A percentile compares a stretch with the other conserved stretches of the same genome.
Evolutionary conservation across 139 green algal species (phyloP).

Genomic region (Desmodesmus armatus): DNA sequence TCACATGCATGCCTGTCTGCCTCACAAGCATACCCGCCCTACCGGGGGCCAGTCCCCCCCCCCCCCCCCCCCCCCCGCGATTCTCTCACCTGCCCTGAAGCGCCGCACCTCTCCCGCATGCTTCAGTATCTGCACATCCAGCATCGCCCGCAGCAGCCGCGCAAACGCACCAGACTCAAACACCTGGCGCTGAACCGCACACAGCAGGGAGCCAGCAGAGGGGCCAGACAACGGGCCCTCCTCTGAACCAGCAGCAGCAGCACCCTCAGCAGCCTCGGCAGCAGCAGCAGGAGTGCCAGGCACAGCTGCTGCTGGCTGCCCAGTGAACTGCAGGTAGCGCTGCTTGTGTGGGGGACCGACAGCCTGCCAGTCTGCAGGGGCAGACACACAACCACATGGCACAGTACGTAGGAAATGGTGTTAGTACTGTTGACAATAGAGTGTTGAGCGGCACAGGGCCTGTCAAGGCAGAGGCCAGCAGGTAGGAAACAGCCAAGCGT

Average conservation of each 20-base stretch:
- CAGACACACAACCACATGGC: not conserved
- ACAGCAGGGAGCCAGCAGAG: constrained; percentile 54
- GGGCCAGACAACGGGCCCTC: too few relatives aligned
- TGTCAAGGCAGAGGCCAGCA: too few relatives aligned
- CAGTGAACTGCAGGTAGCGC: constrained; percentile 76
- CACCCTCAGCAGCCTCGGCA: constrained; percentile 6
- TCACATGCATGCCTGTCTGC: too few relatives aligned
- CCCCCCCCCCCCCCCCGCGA: too few relatives aligned
- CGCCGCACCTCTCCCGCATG: constrained; percentile 71
- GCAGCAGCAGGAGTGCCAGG: not conserved
- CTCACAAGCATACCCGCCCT: too few relatives aligned
- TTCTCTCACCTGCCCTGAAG: constrained; percentile 73
- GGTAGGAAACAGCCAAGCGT: too few relatives aligned
- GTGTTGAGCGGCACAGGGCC: too few relatives aligned
- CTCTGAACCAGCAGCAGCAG: not conserved
- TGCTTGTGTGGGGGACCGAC: constrained; percentile 88
- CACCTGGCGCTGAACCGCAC: constrained; percentile 50
- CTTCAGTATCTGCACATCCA: constrained; percentile 60
- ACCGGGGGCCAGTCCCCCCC: too few relatives aligned
- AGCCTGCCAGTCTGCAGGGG: constrained; percentile 61
- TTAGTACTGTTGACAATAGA: too few relatives aligned
- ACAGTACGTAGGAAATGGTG: too few relatives aligned
- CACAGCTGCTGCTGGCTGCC: constrained; percentile 15
- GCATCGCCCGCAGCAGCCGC: constrained; percentile 72
- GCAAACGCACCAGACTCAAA: constrained; percentile 74